phyloP scores from a whole-genome alignment of 441 rosid genomes.

The Flueggea neowawraea region DNA sequence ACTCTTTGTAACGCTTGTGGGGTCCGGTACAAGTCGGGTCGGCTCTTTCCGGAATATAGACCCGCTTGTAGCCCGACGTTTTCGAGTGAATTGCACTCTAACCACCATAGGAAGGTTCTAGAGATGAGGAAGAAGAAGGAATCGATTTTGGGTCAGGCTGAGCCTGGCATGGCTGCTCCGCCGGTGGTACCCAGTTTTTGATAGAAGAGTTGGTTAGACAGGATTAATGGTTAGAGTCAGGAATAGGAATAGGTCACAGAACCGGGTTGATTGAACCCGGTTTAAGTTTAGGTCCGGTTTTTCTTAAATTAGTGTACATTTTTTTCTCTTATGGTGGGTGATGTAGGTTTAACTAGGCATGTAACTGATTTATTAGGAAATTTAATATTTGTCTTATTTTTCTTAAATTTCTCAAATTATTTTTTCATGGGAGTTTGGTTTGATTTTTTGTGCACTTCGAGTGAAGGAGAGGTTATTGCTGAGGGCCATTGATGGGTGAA shows the following conservation, averaged over 20 bases:
- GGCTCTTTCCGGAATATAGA: constrained; percentile 80
- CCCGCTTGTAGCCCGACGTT: constrained; percentile 97
- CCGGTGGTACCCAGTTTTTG: constrained; percentile 47
- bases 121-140: constrained; percentile 86
- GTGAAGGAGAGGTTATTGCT: too few species aligned
- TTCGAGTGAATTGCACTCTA: constrained; percentile 75
- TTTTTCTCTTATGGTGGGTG: constrained; percentile 25
- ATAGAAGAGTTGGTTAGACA: constrained; percentile 1
- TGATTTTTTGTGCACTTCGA: too few species aligned
- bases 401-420: not conserved
- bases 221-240: not conserved
- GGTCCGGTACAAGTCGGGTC: too few species aligned
- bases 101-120: constrained; percentile 86
- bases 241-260: constrained; percentile 7
- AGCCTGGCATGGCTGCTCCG: too few species aligned
- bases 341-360: constrained; percentile 30
- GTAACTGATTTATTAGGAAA: constrained; percentile 30
- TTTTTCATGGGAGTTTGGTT: not conserved
- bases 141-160: too few species aligned
- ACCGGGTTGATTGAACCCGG: constrained; percentile 25
- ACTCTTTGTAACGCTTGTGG: constrained; percentile 94
- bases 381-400: constrained; percentile 11
- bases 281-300: too few species aligned
- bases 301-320: constrained; percentile 22
- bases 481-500: constrained; percentile 3